Evolutionary conservation across 257 asterid species (phyloP), one percentile per base, ranked within the genome.

Genomic region (Prunella vulgaris): DNA sequence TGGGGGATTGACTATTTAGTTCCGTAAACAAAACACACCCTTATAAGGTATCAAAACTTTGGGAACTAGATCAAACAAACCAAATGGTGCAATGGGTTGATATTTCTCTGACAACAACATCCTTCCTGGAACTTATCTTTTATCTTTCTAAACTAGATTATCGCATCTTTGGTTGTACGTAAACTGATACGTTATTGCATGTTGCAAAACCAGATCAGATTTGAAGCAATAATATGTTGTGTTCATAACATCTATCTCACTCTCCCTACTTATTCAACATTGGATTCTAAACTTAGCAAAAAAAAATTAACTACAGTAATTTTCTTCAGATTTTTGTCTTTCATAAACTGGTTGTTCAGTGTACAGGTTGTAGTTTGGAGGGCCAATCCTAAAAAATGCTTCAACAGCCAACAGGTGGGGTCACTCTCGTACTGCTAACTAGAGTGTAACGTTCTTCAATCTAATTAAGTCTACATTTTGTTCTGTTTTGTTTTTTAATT

Each of bases 201-300:
- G 71, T 28, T 33, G 20, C 53, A 17, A 44, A 46, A 46, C 48
- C 66, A 58, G 63, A 65, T 57, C 25, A 15, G 12, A 38, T 25
- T 52, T 64, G 32, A 69, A 63, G 32, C 52, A 48, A 10, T 44
- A 44, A 14, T 14, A 14, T 25, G 25, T 38, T 15, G 20, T 72
- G 58, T 32, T 57, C n/a, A 13, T 67, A 33, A 21, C 64, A 61
- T 58, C 22, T 54, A 49, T 57, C 62, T 42, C 44, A 35, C 24
- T 51, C 24, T 51, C 74, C 74, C 69, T 74, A 70, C 68, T 74
- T 52, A 69, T 52, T 58, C 66, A 25, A 24, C 84, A 68, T 64
- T 72, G 71, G 78, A 68, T 79, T 72, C 74, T 73, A 60, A 52
- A 60, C 49, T 46, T 62, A 1, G 60, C 56, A 48, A 56, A 64